Evolutionary conservation across 176 grass and related monocot species (phyloP), one percentile per base, ranked within the genome.

Genomic region (Eragrostis nindensis): DNA sequence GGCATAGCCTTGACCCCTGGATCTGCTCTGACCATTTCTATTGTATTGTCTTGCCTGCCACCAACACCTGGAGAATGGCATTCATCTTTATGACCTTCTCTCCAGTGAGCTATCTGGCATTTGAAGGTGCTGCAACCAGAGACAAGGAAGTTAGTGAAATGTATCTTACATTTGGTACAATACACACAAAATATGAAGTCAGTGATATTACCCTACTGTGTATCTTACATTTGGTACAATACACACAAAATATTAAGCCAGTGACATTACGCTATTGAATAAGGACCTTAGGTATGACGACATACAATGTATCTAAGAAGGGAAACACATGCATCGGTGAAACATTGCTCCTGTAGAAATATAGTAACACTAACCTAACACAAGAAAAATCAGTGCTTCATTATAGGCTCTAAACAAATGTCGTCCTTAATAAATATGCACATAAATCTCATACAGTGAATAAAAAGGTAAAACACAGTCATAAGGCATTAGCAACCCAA

Each of bases 91-190:
- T 98, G 96, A 59, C 86, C 96, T 87, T 86, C 84, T 86, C 96
- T 93, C 96, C 92, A 95, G 56, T 98, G 92, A 76, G 77, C 79
- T 75, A 93, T 95, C 40, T 98, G 96, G 59, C 96, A 98, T 71
- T 90, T 93, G 38, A 91, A 69, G 52, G 96, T 88, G 66, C 96
- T 95, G 86, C 78, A 88, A 80, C 19, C 56, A 89, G 81, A 18
- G 76, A 71, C 29, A 82, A 19, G 38, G 21, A 45, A 66, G 61
- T 39, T 69, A 75, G 7, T 68, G 26, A 85, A 76, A 24, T 85
- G 46, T 32, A 78, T 36, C 32, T 36, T 36, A 85, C 26, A 48
- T 7, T 55, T 17, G 12, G 64, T 45, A 63, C 1, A 27, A 26
- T 76, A 82, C 79, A 78, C 47, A 82, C 47, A 87, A 24, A 83